These are phyloP conservation scores for Linderina pennispora DNA, from an alignment of 192 early-diverging fungal species.

Conservation along the genomic window DNA sequence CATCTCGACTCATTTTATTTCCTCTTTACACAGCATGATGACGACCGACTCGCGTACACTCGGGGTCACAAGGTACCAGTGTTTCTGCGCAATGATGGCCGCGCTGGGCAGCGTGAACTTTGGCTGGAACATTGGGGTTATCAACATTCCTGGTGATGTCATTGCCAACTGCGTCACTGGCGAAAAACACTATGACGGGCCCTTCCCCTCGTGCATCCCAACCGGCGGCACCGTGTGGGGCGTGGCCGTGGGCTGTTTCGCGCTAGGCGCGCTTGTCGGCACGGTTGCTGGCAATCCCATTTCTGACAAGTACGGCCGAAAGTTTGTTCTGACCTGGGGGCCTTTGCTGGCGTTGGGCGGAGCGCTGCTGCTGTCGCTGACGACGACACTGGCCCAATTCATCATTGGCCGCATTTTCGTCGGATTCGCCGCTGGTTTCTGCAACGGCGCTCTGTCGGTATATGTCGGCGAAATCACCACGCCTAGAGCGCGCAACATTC, in stretches of 20 bases:
- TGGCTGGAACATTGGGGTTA: slow-evolving; percentile 45
- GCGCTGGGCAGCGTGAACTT: slow-evolving; percentile 37
- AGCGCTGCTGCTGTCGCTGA: slow-evolving; percentile 48
- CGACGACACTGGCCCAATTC: slow-evolving; percentile 54
- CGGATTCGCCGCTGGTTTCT: slow-evolving; percentile 63
- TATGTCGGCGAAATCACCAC: slow-evolving; percentile 76
- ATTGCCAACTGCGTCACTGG: slow-evolving; percentile 40
- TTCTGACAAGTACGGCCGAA: slow-evolving; percentile 54
- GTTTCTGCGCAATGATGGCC: slow-evolving; percentile 31
- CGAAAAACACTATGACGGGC: slow-evolving; percentile 7
- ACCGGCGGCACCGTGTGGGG: slow-evolving; percentile 45
- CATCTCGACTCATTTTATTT: too few relatives aligned
- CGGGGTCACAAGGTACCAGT: slow-evolving; percentile 43
- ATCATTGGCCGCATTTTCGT: slow-evolving; percentile 57
- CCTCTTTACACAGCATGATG: too few relatives aligned
- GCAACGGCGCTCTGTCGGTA: slow-evolving; percentile 48
- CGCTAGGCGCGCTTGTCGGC: slow-evolving; percentile 60
- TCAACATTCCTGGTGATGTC: slow-evolving; percentile 49
- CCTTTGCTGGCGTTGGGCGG: slow-evolving; percentile 59
- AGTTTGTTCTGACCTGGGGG: slow-evolving; percentile 53
- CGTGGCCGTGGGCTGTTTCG: slow-evolving; percentile 47
- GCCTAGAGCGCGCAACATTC: slow-evolving; percentile 52
- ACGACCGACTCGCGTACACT: too few relatives aligned
- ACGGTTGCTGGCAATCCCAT: slow-evolving; percentile 50
- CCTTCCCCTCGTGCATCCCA: slow-evolving; percentile 31